Percentiles rank a stretch among this genome's conserved stretches.
phyloP scores from a whole-genome alignment of 306 rosid genomes.

The Cotoneaster glaucophyllus region DNA sequence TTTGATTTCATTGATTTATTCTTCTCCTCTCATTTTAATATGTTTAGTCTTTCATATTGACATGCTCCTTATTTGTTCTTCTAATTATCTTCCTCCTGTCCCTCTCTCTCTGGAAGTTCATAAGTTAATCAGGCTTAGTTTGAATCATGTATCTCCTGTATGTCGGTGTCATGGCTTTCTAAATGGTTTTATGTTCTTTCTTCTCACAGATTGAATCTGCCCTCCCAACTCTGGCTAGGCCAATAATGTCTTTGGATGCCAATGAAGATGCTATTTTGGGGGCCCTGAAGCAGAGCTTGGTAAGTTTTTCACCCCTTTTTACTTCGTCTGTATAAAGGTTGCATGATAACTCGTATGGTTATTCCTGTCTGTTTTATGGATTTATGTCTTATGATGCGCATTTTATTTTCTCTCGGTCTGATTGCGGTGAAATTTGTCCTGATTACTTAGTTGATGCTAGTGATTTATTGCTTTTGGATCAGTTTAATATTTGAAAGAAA shows the following conservation, averaged over 20 bases:
- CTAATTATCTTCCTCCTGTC: background rate
- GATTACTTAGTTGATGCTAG: background rate
- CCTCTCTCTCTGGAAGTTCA: background rate
- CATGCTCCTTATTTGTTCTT: background rate
- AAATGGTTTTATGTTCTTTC: constrained; percentile 16
- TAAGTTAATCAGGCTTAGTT: background rate
- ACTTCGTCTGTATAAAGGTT: background rate
- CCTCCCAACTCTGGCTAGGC: constrained; percentile 90
- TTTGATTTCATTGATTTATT: too few relatives aligned
- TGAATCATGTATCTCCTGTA: constrained; percentile 7
- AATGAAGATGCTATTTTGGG: constrained; percentile 95
- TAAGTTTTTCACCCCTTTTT: constrained; percentile 23
- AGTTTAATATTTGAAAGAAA: background rate
- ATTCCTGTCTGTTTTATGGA: background rate
- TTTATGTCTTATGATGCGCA: background rate
- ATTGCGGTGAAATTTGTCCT: background rate
- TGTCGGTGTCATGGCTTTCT: constrained; percentile 4
- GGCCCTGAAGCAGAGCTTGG: constrained; percentile 95
- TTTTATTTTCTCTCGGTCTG: background rate
- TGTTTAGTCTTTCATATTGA: too few relatives aligned
- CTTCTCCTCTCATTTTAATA: too few relatives aligned
- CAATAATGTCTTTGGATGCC: constrained; percentile 97
- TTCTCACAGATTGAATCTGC: constrained; percentile 84
- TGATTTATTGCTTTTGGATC: background rate
- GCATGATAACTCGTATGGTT: background rate